These are phyloP conservation scores for Paraphysoderma sedebokerense DNA, from an alignment of 371 early-diverging fungal genomes.

Conservation along the genomic window DNA sequence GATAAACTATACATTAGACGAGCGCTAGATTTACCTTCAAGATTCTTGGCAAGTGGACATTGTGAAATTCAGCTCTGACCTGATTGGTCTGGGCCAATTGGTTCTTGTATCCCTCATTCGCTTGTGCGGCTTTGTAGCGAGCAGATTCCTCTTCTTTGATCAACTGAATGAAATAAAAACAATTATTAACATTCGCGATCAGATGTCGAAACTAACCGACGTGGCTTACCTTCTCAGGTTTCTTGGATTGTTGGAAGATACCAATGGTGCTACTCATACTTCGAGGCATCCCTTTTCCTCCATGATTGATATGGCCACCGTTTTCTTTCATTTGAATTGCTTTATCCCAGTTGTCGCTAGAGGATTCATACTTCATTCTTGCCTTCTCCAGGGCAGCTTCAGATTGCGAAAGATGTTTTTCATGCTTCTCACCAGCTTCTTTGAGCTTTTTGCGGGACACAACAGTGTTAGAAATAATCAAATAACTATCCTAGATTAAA, in stretches of 20 bases:
- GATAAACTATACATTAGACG: conserved; percentile 2
- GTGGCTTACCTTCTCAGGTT: too few species aligned
- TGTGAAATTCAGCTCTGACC: conserved; percentile 36
- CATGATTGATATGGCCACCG: neutral
- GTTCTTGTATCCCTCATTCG: conserved; percentile 50
- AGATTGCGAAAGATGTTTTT: conserved; percentile 38
- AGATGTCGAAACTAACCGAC: too few species aligned
- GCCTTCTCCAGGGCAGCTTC: conserved; percentile 56
- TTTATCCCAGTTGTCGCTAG: neutral
- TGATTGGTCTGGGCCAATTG: conserved; percentile 41
- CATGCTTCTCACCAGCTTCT: conserved; percentile 47
- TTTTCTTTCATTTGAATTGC: neutral
- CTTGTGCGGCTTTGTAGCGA: conserved; percentile 4
- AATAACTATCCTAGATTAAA: neutral
- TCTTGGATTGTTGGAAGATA: too few species aligned
- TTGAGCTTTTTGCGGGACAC: conserved; percentile 29
- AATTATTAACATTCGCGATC: too few species aligned
- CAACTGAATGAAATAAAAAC: too few species aligned
- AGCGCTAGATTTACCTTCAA: conserved; percentile 22
- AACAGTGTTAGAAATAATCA: neutral
- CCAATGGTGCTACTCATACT: too few species aligned
- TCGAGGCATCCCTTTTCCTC: too few species aligned
- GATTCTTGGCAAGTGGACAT: conserved; percentile 40
- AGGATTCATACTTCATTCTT: conserved; percentile 1
- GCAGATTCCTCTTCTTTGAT: neutral